Conservation (phyloP, 495 filamentous ascomycete species). For the Annulohypoxylon nitens region DNA sequence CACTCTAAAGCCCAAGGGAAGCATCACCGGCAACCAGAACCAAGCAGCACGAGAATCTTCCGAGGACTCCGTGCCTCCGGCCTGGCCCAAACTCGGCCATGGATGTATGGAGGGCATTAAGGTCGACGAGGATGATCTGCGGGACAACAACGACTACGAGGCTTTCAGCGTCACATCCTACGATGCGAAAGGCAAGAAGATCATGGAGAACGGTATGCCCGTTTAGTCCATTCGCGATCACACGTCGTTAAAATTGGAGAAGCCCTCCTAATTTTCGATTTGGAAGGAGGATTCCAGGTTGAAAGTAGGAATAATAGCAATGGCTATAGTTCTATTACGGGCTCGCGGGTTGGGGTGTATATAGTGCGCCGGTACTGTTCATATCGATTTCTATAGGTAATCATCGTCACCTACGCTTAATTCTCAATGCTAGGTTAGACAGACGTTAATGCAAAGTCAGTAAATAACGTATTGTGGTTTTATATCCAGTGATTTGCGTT, state of each 20-base stretch:
- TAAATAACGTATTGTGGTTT: not conserved
- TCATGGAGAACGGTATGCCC: constrained; percentile 48
- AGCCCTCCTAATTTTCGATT: not conserved
- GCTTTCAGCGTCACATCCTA: constrained; percentile 66
- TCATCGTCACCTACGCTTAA: not conserved
- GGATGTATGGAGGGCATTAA: constrained; percentile 64
- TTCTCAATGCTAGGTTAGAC: not conserved
- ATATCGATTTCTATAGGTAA: not conserved
- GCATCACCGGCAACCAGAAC: not conserved
- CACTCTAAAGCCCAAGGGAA: constrained; percentile 9
- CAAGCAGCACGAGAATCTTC: constrained; percentile 41
- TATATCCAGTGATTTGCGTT: no score
- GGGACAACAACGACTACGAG: constrained; percentile 64
- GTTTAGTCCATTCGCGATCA: constrained; percentile 1
- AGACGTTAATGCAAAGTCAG: not conserved
- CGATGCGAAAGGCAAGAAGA: constrained; percentile 56
- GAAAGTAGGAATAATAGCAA: not conserved
- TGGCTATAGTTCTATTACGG: not conserved
- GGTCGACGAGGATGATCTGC: constrained; percentile 61
- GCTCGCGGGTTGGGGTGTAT: not conserved
- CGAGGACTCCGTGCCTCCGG: constrained; percentile 62
- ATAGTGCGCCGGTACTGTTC: not conserved
- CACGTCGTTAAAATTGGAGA: not conserved
- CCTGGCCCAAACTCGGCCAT: constrained; percentile 76
- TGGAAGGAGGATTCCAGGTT: not conserved